A percentile compares a stretch with the other conserved stretches of the same genome.
Evolutionary conservation across 192 early-diverging fungal species (phyloP).

Genomic region (Dissophora ornata): DNA sequence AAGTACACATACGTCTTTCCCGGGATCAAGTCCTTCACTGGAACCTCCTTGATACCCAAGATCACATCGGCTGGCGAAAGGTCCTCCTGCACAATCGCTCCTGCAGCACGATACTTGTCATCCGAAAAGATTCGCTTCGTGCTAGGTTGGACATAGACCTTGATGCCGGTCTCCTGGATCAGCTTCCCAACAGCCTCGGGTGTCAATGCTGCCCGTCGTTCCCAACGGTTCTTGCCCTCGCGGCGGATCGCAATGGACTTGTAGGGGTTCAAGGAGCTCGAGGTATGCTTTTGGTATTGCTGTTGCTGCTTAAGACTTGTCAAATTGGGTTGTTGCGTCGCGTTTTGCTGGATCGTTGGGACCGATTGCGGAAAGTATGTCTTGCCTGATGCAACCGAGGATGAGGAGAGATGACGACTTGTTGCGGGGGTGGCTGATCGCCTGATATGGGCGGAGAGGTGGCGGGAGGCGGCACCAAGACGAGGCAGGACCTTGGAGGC

Average conservation of each 20-base stretch:
- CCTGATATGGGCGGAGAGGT: constrained; percentile 5
- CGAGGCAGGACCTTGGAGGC: constrained; percentile 48
- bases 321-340: neutral
- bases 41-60: constrained; percentile 97
- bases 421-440: neutral
- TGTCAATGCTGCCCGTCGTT: constrained; percentile 90
- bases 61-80: constrained; percentile 91
- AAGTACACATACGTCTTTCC: constrained; percentile 96
- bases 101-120: constrained; percentile 84
- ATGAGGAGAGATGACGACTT: constrained; percentile 29
- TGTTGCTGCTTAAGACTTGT: constrained; percentile 22
- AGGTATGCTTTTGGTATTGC: constrained; percentile 50
- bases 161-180: constrained; percentile 85
- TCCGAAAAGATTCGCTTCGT: constrained; percentile 93
- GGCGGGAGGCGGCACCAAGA: constrained; percentile 18
- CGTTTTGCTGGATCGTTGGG: constrained; percentile 29
- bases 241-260: constrained; percentile 84
- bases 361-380: constrained; percentile 39
- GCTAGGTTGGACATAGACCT: constrained; percentile 91
- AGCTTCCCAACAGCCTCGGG: constrained; percentile 87
- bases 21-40: constrained; percentile 79
- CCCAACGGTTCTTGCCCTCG: constrained; percentile 98
- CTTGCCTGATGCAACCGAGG: constrained; percentile 22
- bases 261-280: constrained; percentile 40
- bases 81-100: constrained; percentile 88